Evolutionary conservation across 192 early-diverging fungal species (phyloP), one percentile per base, ranked within the genome.

Genomic region (Pilobolus umbonatus): DNA sequence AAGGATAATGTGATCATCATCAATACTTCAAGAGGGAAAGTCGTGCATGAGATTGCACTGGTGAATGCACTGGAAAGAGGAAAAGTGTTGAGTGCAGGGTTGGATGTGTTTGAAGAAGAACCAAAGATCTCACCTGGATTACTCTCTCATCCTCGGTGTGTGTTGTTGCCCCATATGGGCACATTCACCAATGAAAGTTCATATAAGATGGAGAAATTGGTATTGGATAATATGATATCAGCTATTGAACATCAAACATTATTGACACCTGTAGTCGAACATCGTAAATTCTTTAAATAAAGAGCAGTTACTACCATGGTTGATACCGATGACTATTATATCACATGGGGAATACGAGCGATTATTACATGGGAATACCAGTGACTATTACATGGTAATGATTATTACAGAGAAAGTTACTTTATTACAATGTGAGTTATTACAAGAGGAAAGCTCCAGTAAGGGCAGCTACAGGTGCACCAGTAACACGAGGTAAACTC

Each of bases 381-480:
- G n/a, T n/a, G n/a, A n/a, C n/a, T n/a, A n/a, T n/a, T n/a, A n/a
- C n/a, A n/a, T n/a, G n/a, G n/a, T n/a, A n/a, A n/a, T n/a, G n/a
- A n/a, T n/a, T n/a, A n/a, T n/a, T n/a, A n/a, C 19, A 42, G 19
- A 42, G 19, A 5, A 15, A 42, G 5, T 42, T 42, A 1, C 19
- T 42, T 51, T 51, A 52, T 52, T 52, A 51, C 30, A 25, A 51
- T 51, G 15, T 31, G 17, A 50, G 28, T 50, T 50, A 51, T 52
- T 31, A 5, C n/a, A 54, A 78, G 74, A 88, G 76, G 62, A 87
- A 90, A 14, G 91, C 81, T 4, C 80, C 81, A 2, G 82, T 81
- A 65, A 94, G 80, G 30, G 90, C 85, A 6, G 84, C 78, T 34
- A 94, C 80, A 21, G 90, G 90, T 44, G 81, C 81, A 15, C 88